Percentiles rank a stretch among this genome's conserved stretches.
phyloP scores from a whole-genome alignment of 2,329 filamentous ascomycete species.

The Xylaria sp. region DNA sequence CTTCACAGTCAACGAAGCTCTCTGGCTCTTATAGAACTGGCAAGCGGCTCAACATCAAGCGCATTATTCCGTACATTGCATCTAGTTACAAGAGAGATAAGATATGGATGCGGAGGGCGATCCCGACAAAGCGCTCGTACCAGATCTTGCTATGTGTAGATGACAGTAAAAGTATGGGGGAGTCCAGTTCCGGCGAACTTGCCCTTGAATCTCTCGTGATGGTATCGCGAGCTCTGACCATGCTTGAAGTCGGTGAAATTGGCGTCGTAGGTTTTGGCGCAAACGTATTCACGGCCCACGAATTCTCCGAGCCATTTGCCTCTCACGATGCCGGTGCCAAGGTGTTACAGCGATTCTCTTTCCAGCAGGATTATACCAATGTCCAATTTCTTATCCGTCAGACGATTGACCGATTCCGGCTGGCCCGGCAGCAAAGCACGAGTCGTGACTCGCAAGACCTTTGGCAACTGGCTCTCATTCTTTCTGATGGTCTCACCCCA shows the following conservation, averaged over 20 bases:
- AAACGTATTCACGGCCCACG: slow-evolving; percentile 84
- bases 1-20: slow-evolving; percentile 94
- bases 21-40: slow-evolving; percentile 97
- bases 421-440: slow-evolving; percentile 72
- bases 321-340: slow-evolving; percentile 81
- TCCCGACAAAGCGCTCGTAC: slow-evolving; percentile 93
- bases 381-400: slow-evolving; percentile 80
- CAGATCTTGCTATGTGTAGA: slow-evolving; percentile 98
- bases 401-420: slow-evolving; percentile 83
- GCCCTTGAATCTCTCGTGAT: slow-evolving; percentile 96
- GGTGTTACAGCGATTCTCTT: slow-evolving; percentile 85
- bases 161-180: slow-evolving; percentile 93
- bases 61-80: slow-evolving; percentile 99
- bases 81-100: slow-evolving; percentile 99
- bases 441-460: slow-evolving; percentile 72
- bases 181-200: slow-evolving; percentile 77
- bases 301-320: slow-evolving; percentile 83
- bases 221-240: slow-evolving; percentile 84
- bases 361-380: slow-evolving; percentile 87
- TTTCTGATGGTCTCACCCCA: slow-evolving; percentile 94
- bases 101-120: slow-evolving; percentile 97
- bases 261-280: slow-evolving; percentile 90
- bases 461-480: slow-evolving; percentile 94
- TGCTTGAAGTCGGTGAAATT: slow-evolving; percentile 96
- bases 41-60: slow-evolving; percentile 98